phyloP scores from a whole-genome alignment of 78 protist species.

The Ministeria vibrans region DNA sequence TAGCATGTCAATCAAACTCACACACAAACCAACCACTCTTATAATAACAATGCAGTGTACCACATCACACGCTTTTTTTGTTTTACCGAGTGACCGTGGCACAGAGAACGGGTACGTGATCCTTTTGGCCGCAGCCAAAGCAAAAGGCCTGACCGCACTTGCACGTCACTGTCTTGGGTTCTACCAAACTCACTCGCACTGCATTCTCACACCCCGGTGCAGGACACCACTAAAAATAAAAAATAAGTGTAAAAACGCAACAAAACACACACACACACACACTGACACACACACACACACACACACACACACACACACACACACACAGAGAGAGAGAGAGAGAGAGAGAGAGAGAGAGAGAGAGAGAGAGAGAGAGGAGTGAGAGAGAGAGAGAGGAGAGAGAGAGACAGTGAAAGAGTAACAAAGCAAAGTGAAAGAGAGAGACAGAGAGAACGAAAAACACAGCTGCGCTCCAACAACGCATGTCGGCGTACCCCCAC shows the following conservation, averaged over 20 bases:
- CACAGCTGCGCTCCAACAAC: too few species aligned
- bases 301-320: neutral
- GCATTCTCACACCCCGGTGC: constrained; percentile 44
- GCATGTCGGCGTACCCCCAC: too few species aligned
- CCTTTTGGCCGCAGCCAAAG: constrained; percentile 35
- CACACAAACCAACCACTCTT: too few species aligned
- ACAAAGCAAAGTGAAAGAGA: too few species aligned
- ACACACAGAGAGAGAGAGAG: neutral
- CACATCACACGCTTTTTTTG: too few species aligned
- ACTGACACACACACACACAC: neutral
- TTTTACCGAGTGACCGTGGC: neutral
- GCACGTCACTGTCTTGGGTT: constrained; percentile 33
- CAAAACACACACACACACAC: constrained; percentile 6
- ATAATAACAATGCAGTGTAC: too few species aligned
- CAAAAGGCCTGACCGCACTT: constrained; percentile 55
- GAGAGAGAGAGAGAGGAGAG: neutral
- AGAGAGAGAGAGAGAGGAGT: neutral
- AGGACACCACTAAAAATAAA: constrained; percentile 44
- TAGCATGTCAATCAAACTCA: too few species aligned
- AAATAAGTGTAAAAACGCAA: neutral
- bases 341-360: neutral
- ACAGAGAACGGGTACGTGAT: constrained; percentile 25
- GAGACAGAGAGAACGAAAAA: too few species aligned
- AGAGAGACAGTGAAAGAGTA: neutral
- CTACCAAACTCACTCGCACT: neutral